Evolutionary conservation across 1,284 basidiomycete species (phyloP).

Genomic region (Laetiporus sulphureus): DNA sequence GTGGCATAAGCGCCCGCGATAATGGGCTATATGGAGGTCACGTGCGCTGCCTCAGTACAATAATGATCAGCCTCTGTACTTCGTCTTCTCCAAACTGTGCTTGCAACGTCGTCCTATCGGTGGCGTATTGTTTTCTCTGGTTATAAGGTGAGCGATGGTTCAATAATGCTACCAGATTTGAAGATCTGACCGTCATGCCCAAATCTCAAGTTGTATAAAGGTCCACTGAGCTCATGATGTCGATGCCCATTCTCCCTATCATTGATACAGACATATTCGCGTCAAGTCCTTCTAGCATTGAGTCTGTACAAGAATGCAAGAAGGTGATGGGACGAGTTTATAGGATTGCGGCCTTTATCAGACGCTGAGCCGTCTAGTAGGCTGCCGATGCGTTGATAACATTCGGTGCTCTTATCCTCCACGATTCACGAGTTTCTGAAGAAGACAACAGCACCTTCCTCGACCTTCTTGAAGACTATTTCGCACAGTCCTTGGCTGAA

Average conservation of each 20-base stretch:
- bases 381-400: conserved; percentile 76
- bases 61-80: background rate
- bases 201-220: background rate
- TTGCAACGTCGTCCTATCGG: background rate
- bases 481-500: conserved; percentile 57
- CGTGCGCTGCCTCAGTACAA: background rate
- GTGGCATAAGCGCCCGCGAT: background rate
- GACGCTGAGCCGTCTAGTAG: conserved; percentile 27
- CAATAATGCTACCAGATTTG: too few relatives aligned
- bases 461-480: conserved; percentile 84
- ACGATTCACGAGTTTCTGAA: conserved; percentile 79
- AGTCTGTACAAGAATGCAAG: conserved; percentile 53
- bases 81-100: background rate
- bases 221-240: conserved; percentile 15
- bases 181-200: background rate
- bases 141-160: too few relatives aligned
- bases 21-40: background rate
- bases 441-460: conserved; percentile 75
- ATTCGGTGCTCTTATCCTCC: conserved; percentile 78
- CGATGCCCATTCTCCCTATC: conserved; percentile 46
- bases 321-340: conserved; percentile 37
- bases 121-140: too few relatives aligned
- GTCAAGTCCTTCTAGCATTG: conserved; percentile 29
- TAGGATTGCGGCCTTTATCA: background rate
- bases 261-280: conserved; percentile 79